A percentile compares a stretch with the other conserved stretches of the same genome.
Evolutionary conservation across 495 filamentous ascomycete genomes (phyloP).

Genomic region (Aspergillus nanangensis): DNA sequence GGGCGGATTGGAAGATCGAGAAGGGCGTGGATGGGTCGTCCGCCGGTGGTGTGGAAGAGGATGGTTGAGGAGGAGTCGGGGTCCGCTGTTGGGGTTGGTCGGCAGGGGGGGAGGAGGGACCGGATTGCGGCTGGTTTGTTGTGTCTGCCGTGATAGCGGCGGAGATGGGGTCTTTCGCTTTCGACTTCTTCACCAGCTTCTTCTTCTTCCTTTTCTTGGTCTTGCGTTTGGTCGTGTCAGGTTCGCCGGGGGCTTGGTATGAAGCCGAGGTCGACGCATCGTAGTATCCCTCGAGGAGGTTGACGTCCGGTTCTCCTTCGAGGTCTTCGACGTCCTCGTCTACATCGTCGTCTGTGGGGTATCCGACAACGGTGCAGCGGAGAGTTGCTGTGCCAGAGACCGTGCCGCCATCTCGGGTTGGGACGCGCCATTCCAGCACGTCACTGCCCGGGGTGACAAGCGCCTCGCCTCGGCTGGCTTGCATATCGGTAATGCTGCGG

Average conservation of each 20-base stretch:
- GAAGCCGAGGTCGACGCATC: conserved; percentile 47
- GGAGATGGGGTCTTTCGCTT: conserved; percentile 19
- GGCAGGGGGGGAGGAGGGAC: conserved; percentile 7
- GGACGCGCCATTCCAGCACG: conserved; percentile 79
- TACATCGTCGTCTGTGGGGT: conserved; percentile 45
- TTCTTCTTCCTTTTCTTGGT: conserved; percentile 37
- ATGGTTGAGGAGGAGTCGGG: conserved; percentile 1
- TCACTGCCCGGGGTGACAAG: conserved; percentile 67
- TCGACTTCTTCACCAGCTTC: conserved; percentile 38
- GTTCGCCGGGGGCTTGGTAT: conserved; percentile 24
- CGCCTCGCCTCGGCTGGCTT: conserved; percentile 80
- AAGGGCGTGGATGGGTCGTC: conserved; percentile 5
- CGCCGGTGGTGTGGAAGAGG: conserved; percentile 2
- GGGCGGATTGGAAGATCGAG: conserved; percentile 26
- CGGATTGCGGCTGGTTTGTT: conserved; percentile 16
- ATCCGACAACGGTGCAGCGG: conserved; percentile 73
- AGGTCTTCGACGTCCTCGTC: conserved; percentile 52
- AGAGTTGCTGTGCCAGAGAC: conserved; percentile 66
- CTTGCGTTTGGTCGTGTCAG: conserved; percentile 26
- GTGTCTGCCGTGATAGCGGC: conserved; percentile 10
- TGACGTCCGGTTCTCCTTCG: conserved; percentile 34
- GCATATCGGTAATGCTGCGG: conserved; percentile 80
- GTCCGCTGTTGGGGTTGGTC: conserved; percentile 4
- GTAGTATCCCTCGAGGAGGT: conserved; percentile 50
- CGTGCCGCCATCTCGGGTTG: conserved; percentile 59